These are phyloP conservation scores for Monosporascus ibericus DNA, from an alignment of 2,329 filamentous ascomycete genomes.

Conservation along the genomic window DNA sequence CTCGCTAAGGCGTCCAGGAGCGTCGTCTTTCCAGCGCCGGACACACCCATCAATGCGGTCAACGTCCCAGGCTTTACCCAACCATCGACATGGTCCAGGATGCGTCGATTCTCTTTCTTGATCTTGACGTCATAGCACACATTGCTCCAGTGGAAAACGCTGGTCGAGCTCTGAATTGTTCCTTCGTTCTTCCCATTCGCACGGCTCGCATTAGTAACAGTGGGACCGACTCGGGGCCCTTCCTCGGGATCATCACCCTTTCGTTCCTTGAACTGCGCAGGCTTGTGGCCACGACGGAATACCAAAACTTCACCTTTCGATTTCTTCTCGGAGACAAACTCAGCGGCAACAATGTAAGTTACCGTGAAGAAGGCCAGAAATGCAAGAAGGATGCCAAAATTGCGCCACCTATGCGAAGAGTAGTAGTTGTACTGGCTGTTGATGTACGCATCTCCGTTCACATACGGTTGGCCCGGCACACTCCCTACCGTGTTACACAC, in stretches of 20 bases:
- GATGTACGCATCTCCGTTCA: conserved; percentile 56
- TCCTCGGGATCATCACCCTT: conserved; percentile 54
- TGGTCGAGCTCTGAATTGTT: conserved; percentile 52
- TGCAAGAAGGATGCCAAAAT: conserved; percentile 62
- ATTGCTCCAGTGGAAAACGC: conserved; percentile 80
- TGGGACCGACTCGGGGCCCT: conserved; percentile 42
- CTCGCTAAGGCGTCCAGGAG: conserved; percentile 81
- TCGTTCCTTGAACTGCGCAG: conserved; percentile 51
- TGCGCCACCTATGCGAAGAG: conserved; percentile 59
- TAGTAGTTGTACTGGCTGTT: conserved; percentile 50
- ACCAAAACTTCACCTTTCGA: conserved; percentile 73
- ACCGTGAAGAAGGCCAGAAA: conserved; percentile 57
- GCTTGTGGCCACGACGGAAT: conserved; percentile 64
- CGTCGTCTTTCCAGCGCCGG: conserved; percentile 91
- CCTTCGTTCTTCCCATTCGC: conserved; percentile 33
- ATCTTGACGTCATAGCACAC: conserved; percentile 75
- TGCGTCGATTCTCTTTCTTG: conserved; percentile 66
- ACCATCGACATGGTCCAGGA: conserved; percentile 81
- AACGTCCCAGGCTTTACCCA: conserved; percentile 92
- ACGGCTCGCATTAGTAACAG: conserved; percentile 37
- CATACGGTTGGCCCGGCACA: conserved; percentile 40
- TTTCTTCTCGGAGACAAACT: conserved; percentile 59
- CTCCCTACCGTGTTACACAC: conserved; percentile 58
- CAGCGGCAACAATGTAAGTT: conserved; percentile 58
- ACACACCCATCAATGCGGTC: conserved; percentile 86